phyloP scores from a whole-genome alignment of 2,329 filamentous ascomycete species.

The Epichloe coenophiala region DNA sequence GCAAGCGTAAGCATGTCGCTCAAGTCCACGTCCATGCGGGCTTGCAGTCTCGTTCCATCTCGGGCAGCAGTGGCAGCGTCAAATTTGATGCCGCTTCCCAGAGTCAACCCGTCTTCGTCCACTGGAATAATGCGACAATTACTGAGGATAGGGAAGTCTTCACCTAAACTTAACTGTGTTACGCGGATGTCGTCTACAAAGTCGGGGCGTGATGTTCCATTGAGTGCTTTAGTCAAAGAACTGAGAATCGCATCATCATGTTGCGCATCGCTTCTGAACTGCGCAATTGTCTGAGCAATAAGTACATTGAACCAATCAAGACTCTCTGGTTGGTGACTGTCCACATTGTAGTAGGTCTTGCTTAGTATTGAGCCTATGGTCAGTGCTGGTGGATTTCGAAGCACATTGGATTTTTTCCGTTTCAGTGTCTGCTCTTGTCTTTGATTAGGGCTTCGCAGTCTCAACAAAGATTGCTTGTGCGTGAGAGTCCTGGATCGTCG shows the following conservation, averaged over 20 bases:
- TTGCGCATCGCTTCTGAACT: constrained; percentile 84
- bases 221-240: constrained; percentile 73
- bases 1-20: constrained; percentile 93
- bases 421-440: constrained; percentile 33
- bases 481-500: constrained; percentile 60
- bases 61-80: constrained; percentile 38
- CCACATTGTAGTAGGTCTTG: constrained; percentile 95
- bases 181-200: constrained; percentile 91
- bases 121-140: constrained; percentile 94
- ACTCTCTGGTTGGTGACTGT: constrained; percentile 90
- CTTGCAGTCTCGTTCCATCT: constrained; percentile 69
- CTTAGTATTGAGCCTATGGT: constrained; percentile 89
- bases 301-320: constrained; percentile 99
- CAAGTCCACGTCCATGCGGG: constrained; percentile 91
- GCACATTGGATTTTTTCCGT: constrained; percentile 59
- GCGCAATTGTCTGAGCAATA: constrained; percentile 89
- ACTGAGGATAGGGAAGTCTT: constrained; percentile 97
- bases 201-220: constrained; percentile 73
- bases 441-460: constrained; percentile 35
- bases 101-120: constrained; percentile 57
- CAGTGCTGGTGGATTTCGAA: constrained; percentile 58
- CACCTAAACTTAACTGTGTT: constrained; percentile 84
- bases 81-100: constrained; percentile 37
- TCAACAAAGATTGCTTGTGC: constrained; percentile 62
- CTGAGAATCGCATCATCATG: constrained; percentile 81